These are phyloP conservation scores for Acephala macrosclerotiorum DNA, from an alignment of 2,329 filamentous ascomycete species.

Conservation along the genomic window DNA sequence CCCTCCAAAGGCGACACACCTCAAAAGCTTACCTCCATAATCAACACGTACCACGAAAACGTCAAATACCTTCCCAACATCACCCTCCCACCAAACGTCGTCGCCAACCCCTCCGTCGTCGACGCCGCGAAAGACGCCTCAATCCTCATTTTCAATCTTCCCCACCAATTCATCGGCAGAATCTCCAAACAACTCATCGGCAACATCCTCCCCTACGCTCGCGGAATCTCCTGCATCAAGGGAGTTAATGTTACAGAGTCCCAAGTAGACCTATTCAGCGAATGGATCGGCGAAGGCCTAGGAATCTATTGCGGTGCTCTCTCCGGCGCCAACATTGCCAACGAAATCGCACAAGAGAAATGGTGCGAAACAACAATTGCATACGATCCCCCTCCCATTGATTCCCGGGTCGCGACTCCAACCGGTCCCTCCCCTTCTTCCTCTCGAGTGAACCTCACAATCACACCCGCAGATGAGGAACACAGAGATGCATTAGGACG, in stretches of 20 bases:
- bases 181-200: slow-evolving; percentile 86
- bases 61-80: slow-evolving; percentile 97
- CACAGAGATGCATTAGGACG: slow-evolving; percentile 76
- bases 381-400: slow-evolving; percentile 90
- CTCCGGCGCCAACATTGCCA: slow-evolving; percentile 95
- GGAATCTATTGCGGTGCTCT: slow-evolving; percentile 97
- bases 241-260: slow-evolving; percentile 91
- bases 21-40: slow-evolving; percentile 88
- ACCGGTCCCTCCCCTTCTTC: slow-evolving; percentile 56
- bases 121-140: slow-evolving; percentile 85
- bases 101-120: slow-evolving; percentile 82
- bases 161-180: slow-evolving; percentile 93
- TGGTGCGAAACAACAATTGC: slow-evolving; percentile 97
- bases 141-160: slow-evolving; percentile 94
- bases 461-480: slow-evolving; percentile 53
- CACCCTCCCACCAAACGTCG: slow-evolving; percentile 79
- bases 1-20: slow-evolving; percentile 64
- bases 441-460: slow-evolving; percentile 58
- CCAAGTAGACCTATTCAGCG: slow-evolving; percentile 88
- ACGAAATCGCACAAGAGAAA: slow-evolving; percentile 93
- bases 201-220: slow-evolving; percentile 88
- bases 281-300: slow-evolving; percentile 89
- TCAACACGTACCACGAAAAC: slow-evolving; percentile 95
- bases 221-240: slow-evolving; percentile 98
- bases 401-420: slow-evolving; percentile 78